These are phyloP conservation scores for Fusarium paranaense DNA, from an alignment of 2,329 filamentous ascomycete genomes.

Conservation along the genomic window DNA sequence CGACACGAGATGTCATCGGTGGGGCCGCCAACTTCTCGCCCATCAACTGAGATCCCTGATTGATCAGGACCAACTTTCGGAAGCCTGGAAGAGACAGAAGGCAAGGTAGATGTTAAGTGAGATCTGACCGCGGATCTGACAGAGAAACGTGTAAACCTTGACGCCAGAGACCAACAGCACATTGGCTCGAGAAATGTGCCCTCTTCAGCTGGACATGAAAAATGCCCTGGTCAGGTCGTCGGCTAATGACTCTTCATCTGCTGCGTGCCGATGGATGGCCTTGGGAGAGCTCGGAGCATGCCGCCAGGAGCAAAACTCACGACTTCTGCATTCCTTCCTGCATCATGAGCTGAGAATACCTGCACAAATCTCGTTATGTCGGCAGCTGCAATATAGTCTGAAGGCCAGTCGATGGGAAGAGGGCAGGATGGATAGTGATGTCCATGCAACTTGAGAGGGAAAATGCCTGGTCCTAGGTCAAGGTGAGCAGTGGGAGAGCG, in stretches of 20 bases:
- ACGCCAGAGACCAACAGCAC: not conserved
- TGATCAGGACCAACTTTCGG: conserved; percentile 12
- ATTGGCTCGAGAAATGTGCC: not conserved
- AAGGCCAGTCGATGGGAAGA: conserved; percentile 5
- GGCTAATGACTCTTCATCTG: not conserved
- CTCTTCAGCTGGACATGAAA: not conserved
- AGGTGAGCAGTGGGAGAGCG: conserved; percentile 21
- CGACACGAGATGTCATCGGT: conserved; percentile 22
- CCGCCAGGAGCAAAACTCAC: not conserved
- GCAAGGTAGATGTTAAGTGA: conserved; percentile 29
- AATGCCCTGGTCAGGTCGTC: not conserved
- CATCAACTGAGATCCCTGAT: conserved; percentile 15
- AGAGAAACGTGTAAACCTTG: not conserved
- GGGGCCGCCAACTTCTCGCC: conserved; percentile 26
- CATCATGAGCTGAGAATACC: not conserved
- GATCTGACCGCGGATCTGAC: conserved; percentile 35
- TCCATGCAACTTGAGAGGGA: not conserved
- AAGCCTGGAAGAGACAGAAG: conserved; percentile 20
- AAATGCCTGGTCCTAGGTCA: not conserved
- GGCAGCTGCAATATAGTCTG: conserved; percentile 6
- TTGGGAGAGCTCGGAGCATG: not conserved
- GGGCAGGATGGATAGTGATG: not conserved
- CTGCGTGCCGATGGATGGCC: not conserved
- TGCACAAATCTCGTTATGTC: conserved; percentile 19
- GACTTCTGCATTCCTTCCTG: not conserved